phyloP scores from a whole-genome alignment of 1,284 basidiomycete species.

The Trametes hirsuta region DNA sequence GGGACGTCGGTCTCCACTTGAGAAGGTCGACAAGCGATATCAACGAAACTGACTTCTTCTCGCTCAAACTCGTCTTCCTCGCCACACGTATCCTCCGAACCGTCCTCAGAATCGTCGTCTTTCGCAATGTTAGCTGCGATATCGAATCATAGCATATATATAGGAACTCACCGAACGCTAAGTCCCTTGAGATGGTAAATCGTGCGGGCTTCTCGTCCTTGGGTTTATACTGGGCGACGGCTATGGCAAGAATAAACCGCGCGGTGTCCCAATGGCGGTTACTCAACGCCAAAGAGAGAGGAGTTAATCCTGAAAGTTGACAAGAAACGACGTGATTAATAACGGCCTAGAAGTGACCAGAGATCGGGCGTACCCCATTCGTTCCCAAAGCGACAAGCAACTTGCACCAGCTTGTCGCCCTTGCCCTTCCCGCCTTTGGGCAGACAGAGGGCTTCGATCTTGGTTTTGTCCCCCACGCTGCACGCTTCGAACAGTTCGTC shows the following conservation, averaged over 20 bases:
- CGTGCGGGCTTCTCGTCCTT: conserved; percentile 36
- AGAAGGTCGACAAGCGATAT: conserved; percentile 52
- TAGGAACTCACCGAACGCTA: conserved; percentile 39
- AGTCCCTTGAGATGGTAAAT: conserved; percentile 36
- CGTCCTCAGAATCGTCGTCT: neutral
- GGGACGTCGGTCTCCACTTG: conserved; percentile 42
- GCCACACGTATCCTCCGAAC: conserved; percentile 36
- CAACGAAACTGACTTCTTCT: conserved; percentile 43
- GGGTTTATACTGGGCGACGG: conserved; percentile 52
- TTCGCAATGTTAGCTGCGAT: neutral
- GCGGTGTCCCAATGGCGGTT: conserved; percentile 57
- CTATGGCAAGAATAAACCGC: conserved; percentile 54
- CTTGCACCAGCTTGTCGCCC: conserved; percentile 41
- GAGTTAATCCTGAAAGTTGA: conserved; percentile 42
- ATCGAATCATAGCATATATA: neutral
- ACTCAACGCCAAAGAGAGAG: conserved; percentile 50
- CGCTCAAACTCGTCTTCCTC: conserved; percentile 39
- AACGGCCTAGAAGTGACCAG: too few relatives aligned
- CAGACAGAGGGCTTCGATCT: conserved; percentile 52
- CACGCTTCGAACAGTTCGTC: conserved; percentile 59
- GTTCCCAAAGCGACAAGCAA: conserved; percentile 32
- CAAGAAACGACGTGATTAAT: neutral
- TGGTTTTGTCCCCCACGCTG: conserved; percentile 50
- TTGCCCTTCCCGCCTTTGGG: conserved; percentile 37
- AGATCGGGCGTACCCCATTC: neutral